Percentiles rank a stretch among this genome's conserved stretches.
Conservation (phyloP, 352 stramenopile species). For the Peronospora farinosa region DNA sequence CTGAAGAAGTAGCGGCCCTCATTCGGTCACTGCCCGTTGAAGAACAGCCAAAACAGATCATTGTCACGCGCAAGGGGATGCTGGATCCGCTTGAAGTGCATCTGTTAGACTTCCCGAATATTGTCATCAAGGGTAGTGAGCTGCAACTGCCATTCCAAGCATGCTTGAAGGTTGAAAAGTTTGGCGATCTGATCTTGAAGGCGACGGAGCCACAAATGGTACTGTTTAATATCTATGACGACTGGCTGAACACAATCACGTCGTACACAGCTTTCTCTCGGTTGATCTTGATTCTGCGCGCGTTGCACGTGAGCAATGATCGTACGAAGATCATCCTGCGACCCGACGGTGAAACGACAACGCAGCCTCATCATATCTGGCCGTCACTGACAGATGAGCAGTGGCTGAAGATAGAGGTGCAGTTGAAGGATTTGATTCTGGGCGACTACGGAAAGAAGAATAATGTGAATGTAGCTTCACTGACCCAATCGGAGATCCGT, state of each 20-base stretch:
- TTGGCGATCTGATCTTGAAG: slow-evolving; percentile 98
- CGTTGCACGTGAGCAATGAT: slow-evolving; percentile 96
- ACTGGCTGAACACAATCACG: slow-evolving; percentile 99
- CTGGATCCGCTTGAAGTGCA: slow-evolving; percentile 99
- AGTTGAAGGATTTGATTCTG: slow-evolving; percentile 99
- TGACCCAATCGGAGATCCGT: slow-evolving; percentile 99
- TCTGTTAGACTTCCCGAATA: slow-evolving; percentile 99
- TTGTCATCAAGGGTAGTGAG: slow-evolving; percentile 98
- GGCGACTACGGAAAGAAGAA: slow-evolving; percentile 99
- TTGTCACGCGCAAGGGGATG: slow-evolving; percentile 99
- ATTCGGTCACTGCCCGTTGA: slow-evolving; percentile 98
- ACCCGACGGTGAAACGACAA: slow-evolving; percentile 97
- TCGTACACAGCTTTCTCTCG: slow-evolving; percentile 99
- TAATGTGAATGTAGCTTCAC: slow-evolving; percentile 99
- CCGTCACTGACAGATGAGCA: slow-evolving; percentile 98
- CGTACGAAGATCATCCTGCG: slow-evolving; percentile 95
- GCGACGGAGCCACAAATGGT: slow-evolving; percentile 99
- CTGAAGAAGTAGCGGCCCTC: slow-evolving; percentile 98
- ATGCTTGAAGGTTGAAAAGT: slow-evolving; percentile 99
- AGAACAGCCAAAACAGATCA: slow-evolving; percentile 99
- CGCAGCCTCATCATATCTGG: slow-evolving; percentile 99
- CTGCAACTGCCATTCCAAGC: slow-evolving; percentile 99
- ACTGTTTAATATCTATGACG: slow-evolving; percentile 99
- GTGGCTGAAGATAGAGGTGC: slow-evolving; percentile 99
- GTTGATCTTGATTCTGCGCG: slow-evolving; percentile 98